These are phyloP conservation scores for Verticillium klebahnii DNA, from an alignment of 2,329 filamentous ascomycete genomes.

Conservation along the genomic window DNA sequence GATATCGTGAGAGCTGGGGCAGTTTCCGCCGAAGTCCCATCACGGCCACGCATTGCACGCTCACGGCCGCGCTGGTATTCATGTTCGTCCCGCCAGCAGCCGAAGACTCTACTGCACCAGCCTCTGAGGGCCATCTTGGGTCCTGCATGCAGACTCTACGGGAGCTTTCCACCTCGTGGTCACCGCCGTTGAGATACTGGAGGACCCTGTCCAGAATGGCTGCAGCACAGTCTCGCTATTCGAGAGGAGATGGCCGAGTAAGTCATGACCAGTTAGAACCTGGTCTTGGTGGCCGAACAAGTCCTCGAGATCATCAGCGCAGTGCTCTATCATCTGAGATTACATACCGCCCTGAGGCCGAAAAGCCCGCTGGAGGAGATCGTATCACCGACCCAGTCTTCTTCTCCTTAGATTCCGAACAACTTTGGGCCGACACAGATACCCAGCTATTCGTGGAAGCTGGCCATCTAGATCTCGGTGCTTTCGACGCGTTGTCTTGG, in stretches of 20 bases:
- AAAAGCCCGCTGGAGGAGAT: no score
- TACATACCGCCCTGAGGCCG: no score
- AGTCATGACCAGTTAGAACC: no score
- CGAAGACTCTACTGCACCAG: background rate
- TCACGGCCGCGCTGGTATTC: constrained; percentile 25
- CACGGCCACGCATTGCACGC: constrained; percentile 27
- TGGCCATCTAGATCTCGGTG: background rate
- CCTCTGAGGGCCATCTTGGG: background rate
- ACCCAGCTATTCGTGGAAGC: background rate
- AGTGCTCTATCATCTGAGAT: no score
- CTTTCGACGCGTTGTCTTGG: background rate
- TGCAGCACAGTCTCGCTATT: background rate
- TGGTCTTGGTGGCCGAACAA: no score
- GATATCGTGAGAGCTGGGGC: constrained; percentile 26
- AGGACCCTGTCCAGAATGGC: background rate
- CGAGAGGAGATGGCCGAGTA: no score
- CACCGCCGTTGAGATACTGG: background rate
- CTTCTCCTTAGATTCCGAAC: background rate
- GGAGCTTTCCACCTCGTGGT: background rate
- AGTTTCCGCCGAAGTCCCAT: constrained; percentile 27
- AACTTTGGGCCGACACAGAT: background rate
- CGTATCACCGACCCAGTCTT: background rate
- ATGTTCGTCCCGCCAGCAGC: background rate
- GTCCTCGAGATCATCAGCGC: no score
- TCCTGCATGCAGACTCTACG: background rate